Evolutionary conservation across 148 eudicot genomes (phyloP), one percentile per base, ranked within the genome.

Genomic region (Camellia japonica): DNA sequence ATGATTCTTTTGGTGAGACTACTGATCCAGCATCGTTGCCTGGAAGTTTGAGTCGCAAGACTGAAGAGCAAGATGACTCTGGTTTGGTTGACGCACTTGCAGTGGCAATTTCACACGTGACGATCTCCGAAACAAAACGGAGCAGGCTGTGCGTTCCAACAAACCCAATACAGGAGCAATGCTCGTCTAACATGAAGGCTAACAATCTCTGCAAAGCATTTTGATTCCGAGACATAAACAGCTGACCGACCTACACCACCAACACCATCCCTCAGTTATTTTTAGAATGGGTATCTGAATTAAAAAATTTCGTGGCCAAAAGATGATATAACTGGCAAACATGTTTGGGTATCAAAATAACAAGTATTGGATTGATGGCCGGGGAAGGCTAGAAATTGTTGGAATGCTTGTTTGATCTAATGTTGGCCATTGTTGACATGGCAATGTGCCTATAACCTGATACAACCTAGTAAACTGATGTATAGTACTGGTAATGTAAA

Each of bases 151-250:
- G 90, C 76, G 71, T 75, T 62, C 84, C 89, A 20, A 73, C 81
- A 14, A 85, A 82, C 82, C 85, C 89, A 6, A 83, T 87, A 65
- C 84, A 87, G 84, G 87, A 82, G 81, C 94, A 88, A 76, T 87
- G 80, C 75, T 91, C 94, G 2, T 82, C 84, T 42, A 82, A 78
- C 49, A 9, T 82, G 81, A 79, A 56, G 63, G 78, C 90, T 78
- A 89, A 86, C 86, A 91, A 90, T 80, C 85, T 91, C 76, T 91
- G 94, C 81, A 79, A 85, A 86, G 94, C 94, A 77, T 91, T 91
- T 84, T 91, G 79, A 86, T 77, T 62, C 77, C 20, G 67, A 71
- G 19, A 72, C 73, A 71, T 82, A 54, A 78, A 23, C 46, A 19
- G 81, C 68, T 82, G 78, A 82, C 77, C 44, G 0, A 67, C 71